Evolutionary conservation across 2,329 filamentous ascomycete genomes (phyloP).

Genomic region (Sporothrix euskadiensis): DNA sequence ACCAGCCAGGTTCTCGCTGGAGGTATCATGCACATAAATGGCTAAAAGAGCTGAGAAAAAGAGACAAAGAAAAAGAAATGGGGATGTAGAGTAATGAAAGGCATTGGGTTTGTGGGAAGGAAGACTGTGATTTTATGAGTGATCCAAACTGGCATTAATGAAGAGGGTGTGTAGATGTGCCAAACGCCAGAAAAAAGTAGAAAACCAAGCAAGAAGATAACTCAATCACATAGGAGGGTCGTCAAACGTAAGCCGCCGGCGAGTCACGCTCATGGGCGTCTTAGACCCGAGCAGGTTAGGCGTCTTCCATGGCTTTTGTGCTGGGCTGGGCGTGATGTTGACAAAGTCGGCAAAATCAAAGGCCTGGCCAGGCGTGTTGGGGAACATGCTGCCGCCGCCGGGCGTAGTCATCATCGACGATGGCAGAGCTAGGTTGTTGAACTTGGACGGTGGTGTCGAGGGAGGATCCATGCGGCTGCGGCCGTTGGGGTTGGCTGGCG

Average conservation of each 20-base stretch:
- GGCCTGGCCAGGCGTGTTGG: constrained; percentile 74
- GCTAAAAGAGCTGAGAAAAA: neutral
- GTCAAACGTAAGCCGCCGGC: constrained; percentile 81
- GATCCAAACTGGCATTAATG: constrained; percentile 33
- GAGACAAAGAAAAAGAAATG: neutral
- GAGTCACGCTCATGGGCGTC: constrained; percentile 66
- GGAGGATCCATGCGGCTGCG: constrained; percentile 65
- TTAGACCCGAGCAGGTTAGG: constrained; percentile 56
- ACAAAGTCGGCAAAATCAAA: constrained; percentile 98
- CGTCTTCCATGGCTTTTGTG: constrained; percentile 85
- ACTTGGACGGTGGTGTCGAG: constrained; percentile 74
- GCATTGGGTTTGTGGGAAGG: neutral
- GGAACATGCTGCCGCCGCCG: constrained; percentile 66
- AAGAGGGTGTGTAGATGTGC: constrained; percentile 18
- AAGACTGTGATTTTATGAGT: neutral
- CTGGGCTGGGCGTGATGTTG: constrained; percentile 94
- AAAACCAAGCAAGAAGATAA: neutral
- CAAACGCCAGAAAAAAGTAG: neutral
- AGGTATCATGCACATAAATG: constrained; percentile 32
- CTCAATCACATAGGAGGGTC: constrained; percentile 41
- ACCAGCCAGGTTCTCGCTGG: constrained; percentile 31
- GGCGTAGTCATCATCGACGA: constrained; percentile 91
- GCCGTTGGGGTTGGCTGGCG: constrained; percentile 65
- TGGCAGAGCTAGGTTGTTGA: constrained; percentile 65
- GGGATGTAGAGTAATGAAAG: neutral